Base-by-base conservation (phyloP, 176 grass and related monocot species). In the Ensete glaucum region DNA sequence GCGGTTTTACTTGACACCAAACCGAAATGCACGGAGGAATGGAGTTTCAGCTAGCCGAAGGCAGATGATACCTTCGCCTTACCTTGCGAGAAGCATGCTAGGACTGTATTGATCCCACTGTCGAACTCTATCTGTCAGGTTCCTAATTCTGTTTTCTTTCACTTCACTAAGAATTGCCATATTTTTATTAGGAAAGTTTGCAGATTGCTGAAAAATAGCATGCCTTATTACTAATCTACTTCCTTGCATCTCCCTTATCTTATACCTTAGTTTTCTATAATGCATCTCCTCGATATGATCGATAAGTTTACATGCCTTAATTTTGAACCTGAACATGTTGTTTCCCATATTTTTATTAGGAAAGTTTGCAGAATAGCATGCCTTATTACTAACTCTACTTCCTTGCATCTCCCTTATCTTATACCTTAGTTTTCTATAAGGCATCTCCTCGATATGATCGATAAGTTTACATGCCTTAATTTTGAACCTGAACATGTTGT, bases 1-100 rank as follows among this genome's bases (percentile, higher is more conserved):
- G 64, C 60, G 77, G 43, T 75, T 81, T 43, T 81, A 78, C 65
- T 78, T 88, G 17, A 69, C 77, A 79, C 92, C 85, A 9, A 72
- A 78, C 17, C 53, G 25, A 54, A 87, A 77, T 56, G 72, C 63
- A 34, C 29, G 87, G 72, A 69, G 72, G 55, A 82, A 51, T 76
- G 86, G 78, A 19, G 63, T 53, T n/a, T 43, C 79, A 2, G 60
- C 68, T 53, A 85, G 76, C 12, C 79, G 73, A 75, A 86, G 80
- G 59, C 82, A 81, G 6, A 62, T 83, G 27, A 77, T 43, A 0
- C 34, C 60, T 71, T 82, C 88, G 24, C 87, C 78, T 68, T 74
- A 29, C 53, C 14, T 88, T 62, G 69, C 78, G 63, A 85, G 78
- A 54, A 83, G 81, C 55, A 80, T 76, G 17, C 88, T 85, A 9